Conservation (phyloP, 2,329 filamentous ascomycete genomes). For the Cladophialophora yegresii region DNA sequence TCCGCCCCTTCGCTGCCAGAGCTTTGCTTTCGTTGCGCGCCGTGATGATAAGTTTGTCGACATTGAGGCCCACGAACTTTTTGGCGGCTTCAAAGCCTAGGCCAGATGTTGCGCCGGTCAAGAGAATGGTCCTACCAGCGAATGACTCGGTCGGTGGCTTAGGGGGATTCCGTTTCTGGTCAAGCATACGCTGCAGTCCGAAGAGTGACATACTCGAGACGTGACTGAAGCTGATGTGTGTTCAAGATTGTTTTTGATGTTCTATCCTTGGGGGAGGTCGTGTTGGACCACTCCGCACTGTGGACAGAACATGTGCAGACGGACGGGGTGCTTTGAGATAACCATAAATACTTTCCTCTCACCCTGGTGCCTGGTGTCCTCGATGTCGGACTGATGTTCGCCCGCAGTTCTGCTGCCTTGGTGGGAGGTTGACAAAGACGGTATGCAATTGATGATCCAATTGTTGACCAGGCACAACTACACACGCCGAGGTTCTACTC, state of each 20-base stretch:
- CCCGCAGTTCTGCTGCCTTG: neutral
- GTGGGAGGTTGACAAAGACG: neutral
- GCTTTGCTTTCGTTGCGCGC: slow-evolving; percentile 50
- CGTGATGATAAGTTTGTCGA: slow-evolving; percentile 50
- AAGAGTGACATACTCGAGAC: slow-evolving; percentile 7
- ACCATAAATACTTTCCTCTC: neutral
- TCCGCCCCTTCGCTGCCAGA: slow-evolving; percentile 44
- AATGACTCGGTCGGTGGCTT: slow-evolving; percentile 45
- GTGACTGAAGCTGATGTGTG: neutral
- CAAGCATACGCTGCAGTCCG: slow-evolving; percentile 16
- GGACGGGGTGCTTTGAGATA: neutral
- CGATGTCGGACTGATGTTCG: neutral
- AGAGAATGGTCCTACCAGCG: slow-evolving; percentile 50
- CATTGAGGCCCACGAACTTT: slow-evolving; percentile 50
- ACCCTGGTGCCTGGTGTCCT: neutral
- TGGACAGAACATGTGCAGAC: neutral
- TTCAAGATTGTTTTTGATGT: neutral
- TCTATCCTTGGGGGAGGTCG: neutral
- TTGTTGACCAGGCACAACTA: neutral
- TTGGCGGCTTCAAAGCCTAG: slow-evolving; percentile 54
- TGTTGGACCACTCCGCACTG: neutral
- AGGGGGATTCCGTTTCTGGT: slow-evolving; percentile 27
- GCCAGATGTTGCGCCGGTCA: slow-evolving; percentile 56
- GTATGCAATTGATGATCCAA: neutral
- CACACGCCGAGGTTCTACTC: neutral